phyloP scores from a whole-genome alignment of 495 filamentous ascomycete species.

The Hyaloscypha finlandica region DNA sequence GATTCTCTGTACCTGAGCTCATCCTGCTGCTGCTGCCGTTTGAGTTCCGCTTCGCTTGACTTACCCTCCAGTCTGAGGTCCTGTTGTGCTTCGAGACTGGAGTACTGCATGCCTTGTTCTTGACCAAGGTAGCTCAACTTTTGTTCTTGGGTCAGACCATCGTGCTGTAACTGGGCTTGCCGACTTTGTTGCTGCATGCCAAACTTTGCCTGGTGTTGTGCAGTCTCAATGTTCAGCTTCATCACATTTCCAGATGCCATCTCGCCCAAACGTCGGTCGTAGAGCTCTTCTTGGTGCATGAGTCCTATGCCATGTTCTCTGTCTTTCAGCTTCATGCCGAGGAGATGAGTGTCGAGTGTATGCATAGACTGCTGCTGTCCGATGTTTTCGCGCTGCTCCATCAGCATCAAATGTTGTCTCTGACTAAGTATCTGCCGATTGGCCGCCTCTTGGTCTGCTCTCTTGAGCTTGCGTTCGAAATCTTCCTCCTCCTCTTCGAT shows the following conservation, averaged over 20 bases:
- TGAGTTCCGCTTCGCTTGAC: conserved; percentile 5
- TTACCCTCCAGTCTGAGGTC: conserved; percentile 9
- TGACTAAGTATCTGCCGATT: conserved; percentile 4
- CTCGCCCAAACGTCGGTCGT: conserved; percentile 6
- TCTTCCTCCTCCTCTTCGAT: conserved; percentile 8
- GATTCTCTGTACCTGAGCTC: conserved; percentile 8
- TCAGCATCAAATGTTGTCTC: conserved; percentile 8
- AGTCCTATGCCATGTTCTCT: conserved; percentile 4
- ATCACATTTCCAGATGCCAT: conserved; percentile 5
- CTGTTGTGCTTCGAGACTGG: conserved; percentile 12
- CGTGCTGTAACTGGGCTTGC: conserved; percentile 1
- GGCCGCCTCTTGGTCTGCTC: conserved; percentile 2
- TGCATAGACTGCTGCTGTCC: conserved; percentile 9
- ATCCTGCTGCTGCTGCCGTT: conserved; percentile 3
- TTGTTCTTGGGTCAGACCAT: conserved; percentile 1
- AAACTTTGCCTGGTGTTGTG: conserved; percentile 1
- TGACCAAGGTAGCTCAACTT: conserved; percentile 1
- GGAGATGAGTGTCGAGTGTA: conserved; percentile 3
- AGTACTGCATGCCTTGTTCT: conserved; percentile 5
- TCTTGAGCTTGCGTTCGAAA: conserved; percentile 11
- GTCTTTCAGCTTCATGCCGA: not conserved
- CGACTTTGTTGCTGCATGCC: not conserved
- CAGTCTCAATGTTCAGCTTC: conserved; percentile 12
- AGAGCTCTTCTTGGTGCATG: not conserved
- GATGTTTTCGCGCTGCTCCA: conserved; percentile 10